Evolutionary conservation across 768 basidiomycete genomes (phyloP).

Genomic region (Lactarius quietus): DNA sequence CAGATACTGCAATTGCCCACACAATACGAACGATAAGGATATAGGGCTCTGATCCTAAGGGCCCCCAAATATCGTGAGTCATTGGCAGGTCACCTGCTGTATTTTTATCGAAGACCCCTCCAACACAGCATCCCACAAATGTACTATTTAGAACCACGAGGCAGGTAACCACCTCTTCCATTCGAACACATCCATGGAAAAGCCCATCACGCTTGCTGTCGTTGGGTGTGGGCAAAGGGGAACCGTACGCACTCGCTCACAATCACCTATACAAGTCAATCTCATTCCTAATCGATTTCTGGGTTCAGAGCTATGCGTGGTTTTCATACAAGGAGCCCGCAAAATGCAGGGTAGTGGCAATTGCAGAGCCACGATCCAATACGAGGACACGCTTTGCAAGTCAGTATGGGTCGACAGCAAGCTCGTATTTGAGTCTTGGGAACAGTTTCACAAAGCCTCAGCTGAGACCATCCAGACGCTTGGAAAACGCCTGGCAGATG

Average conservation of each 20-base stretch:
- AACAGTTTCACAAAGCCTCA: constrained; percentile 66
- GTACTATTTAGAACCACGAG: neutral
- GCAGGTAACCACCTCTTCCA: neutral
- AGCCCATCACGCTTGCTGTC: constrained; percentile 67
- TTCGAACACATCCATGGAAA: constrained; percentile 25
- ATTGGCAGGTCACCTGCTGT: neutral
- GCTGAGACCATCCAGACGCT: constrained; percentile 57
- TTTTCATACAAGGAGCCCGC: constrained; percentile 61
- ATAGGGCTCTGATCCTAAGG: neutral
- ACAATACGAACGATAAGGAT: neutral
- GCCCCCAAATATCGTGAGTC: neutral
- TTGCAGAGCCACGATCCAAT: constrained; percentile 76
- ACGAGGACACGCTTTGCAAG: constrained; percentile 58
- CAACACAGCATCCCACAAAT: neutral
- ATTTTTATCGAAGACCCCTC: neutral
- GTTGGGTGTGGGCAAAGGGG: constrained; percentile 86
- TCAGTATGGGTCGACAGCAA: constrained; percentile 59
- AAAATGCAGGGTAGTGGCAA: constrained; percentile 72
- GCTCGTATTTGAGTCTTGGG: constrained; percentile 68
- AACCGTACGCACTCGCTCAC: constrained; percentile 42
- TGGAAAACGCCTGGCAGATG: constrained; percentile 75
- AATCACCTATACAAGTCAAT: neutral
- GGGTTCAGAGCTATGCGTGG: constrained; percentile 52
- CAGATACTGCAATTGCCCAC: neutral
- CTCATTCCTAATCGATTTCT: neutral